These are phyloP conservation scores for Fusarium veterinarium DNA, from an alignment of 2,329 filamentous ascomycete genomes.

Conservation along the genomic window DNA sequence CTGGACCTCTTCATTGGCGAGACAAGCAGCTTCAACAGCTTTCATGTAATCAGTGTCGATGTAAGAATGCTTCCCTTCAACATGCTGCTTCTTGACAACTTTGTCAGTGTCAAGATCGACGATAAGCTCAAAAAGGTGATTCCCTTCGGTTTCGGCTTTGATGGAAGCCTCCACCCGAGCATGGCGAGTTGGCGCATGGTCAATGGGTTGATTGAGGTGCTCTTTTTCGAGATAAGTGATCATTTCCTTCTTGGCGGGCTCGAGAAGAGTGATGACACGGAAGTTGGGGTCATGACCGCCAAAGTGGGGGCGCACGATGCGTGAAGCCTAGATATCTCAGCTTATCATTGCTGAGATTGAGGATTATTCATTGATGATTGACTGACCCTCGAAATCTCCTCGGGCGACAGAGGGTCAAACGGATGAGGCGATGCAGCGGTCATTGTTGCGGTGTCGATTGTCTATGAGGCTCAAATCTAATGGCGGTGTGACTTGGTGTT, in stretches of 20 bases:
- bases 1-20: conserved; percentile 56
- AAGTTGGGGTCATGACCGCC: conserved; percentile 51
- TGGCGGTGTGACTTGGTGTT: too few relatives aligned
- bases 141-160: conserved; percentile 5
- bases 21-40: conserved; percentile 59
- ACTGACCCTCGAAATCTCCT: conserved; percentile 42
- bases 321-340: conserved; percentile 33
- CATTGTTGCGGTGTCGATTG: background rate
- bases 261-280: conserved; percentile 61
- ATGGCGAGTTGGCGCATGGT: conserved; percentile 44
- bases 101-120: conserved; percentile 44
- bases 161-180: conserved; percentile 55
- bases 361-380: fast-evolving
- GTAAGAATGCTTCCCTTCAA: conserved; percentile 58
- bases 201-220: conserved; percentile 38
- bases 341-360: background rate
- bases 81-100: conserved; percentile 45
- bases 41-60: conserved; percentile 62
- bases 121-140: conserved; percentile 46
- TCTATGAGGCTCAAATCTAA: background rate
- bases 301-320: conserved; percentile 40
- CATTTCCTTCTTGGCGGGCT: conserved; percentile 62
- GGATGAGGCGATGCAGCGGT: conserved; percentile 26
- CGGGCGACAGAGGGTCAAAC: conserved; percentile 43
- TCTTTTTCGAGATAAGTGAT: conserved; percentile 58